Conservation (phyloP, 2,329 filamentous ascomycete species). For the Cryphonectria naterciae region DNA sequence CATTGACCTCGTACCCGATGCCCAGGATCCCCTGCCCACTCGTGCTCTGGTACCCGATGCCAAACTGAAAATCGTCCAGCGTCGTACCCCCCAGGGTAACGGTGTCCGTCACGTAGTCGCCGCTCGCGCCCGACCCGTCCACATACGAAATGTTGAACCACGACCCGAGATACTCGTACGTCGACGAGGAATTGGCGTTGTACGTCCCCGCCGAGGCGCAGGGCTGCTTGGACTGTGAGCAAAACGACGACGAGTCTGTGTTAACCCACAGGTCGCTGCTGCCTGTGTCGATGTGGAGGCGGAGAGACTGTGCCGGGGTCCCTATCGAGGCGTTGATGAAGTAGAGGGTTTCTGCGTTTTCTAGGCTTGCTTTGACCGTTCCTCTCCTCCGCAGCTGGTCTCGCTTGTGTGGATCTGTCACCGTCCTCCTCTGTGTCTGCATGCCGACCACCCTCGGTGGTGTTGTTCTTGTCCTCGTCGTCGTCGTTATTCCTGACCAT, state of each 20-base stretch:
- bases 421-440: conserved; percentile 45
- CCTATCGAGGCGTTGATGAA: conserved; percentile 66
- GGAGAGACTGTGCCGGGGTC: conserved; percentile 61
- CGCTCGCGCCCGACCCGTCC: conserved; percentile 75
- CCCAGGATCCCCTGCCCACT: conserved; percentile 77
- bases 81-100: conserved; percentile 61
- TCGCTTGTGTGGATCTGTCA: conserved; percentile 47
- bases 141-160: conserved; percentile 88
- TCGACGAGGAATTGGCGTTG: conserved; percentile 71
- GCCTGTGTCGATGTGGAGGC: conserved; percentile 68
- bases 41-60: conserved; percentile 68
- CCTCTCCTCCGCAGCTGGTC: conserved; percentile 52
- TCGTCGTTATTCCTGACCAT: conserved; percentile 34
- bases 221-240: conserved; percentile 49
- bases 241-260: conserved; percentile 63
- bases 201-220: conserved; percentile 71
- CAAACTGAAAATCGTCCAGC: conserved; percentile 68
- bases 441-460: conserved; percentile 52
- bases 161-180: conserved; percentile 73
- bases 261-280: conserved; percentile 76
- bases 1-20: conserved; percentile 80
- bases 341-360: conserved; percentile 68
- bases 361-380: conserved; percentile 50
- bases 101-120: conserved; percentile 81
- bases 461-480: background rate